Evolutionary conservation across 768 basidiomycete genomes (phyloP), one percentile per base, ranked within the genome.

Genomic region (Podaxis sp.): DNA sequence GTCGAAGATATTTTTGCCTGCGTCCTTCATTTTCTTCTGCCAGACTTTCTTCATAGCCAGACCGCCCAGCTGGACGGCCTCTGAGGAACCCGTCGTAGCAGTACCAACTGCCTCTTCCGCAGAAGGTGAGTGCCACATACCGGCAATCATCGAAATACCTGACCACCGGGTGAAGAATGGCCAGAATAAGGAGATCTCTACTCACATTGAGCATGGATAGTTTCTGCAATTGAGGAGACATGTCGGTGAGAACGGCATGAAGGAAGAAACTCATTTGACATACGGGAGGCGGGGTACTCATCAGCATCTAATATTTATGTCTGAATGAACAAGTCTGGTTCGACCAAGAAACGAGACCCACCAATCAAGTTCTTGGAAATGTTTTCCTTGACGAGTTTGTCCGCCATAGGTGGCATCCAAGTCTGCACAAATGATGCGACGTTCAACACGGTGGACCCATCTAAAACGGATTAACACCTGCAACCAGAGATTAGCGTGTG

Each of bases 61-160:
- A 13, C 88, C 89, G n/a, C 87, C 88, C 3, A 92, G 84, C 72
- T 87, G 85, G 59, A 87, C 84, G 2, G 88, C 89, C 74, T 92
- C 89, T 3, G 84, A 87, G 0, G 84, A 86, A 3, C 89, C 89
- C 1, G 87, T 88, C 5, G 89, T 90, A 0, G 88, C 87, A 0
- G 87, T 88, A 4, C 89, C 89, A 62, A 90, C 80, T 3, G 87
- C 87, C 58, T 83, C 71, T 79, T 88, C 77, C 4, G 78, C 70
- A 24, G 82, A 83, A 3, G 87, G 87, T 0, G 86, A 88, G 65
- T 90, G 84, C 89, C 89, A 90, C 58, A 90, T 67, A 65, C 86
- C 78, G 19, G 88, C 87, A 13, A 84, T 67, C 54, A 84, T 81
- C 9, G 81, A 82, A 54, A 82, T 68, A 65, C 79, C 80, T 82